Conservation (phyloP, 2,329 filamentous ascomycete genomes). For the Colletotrichum acutatum region DNA sequence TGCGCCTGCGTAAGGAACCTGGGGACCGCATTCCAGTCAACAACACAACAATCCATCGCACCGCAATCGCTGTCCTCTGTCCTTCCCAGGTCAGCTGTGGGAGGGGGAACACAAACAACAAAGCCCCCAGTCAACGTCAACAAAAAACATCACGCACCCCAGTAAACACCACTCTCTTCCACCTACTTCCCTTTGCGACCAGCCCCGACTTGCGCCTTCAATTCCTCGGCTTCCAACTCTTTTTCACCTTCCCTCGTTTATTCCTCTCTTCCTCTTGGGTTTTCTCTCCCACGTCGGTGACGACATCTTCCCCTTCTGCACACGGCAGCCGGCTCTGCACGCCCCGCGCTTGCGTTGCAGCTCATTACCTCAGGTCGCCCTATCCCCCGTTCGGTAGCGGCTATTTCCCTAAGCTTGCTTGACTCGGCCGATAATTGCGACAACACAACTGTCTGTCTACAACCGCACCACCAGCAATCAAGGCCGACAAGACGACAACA, state of each 20-base stretch:
- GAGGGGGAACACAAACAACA: slow-evolving; percentile 31
- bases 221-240: not conserved
- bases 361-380: not conserved
- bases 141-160: slow-evolving; percentile 29
- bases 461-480: slow-evolving; percentile 10
- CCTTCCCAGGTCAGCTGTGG: not conserved
- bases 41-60: slow-evolving; percentile 24
- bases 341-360: slow-evolving; percentile 24
- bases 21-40: slow-evolving; percentile 33
- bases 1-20: slow-evolving; percentile 17
- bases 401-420: not conserved
- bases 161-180: not conserved
- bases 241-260: not conserved
- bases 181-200: slow-evolving; percentile 10
- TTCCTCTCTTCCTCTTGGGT: not conserved
- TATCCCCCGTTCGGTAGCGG: not conserved
- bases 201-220: slow-evolving; percentile 15
- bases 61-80: not conserved
- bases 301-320: slow-evolving; percentile 15
- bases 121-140: slow-evolving; percentile 25
- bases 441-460: slow-evolving; percentile 1
- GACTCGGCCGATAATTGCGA: slow-evolving; percentile 19
- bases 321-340: slow-evolving; percentile 35
- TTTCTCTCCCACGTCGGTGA: slow-evolving; percentile 12
- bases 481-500: not conserved